Percentiles rank a stretch among this genome's conserved stretches.
Evolutionary conservation across 371 early-diverging fungal species (phyloP).

Genomic region (Apophysomyces ossiformis): DNA sequence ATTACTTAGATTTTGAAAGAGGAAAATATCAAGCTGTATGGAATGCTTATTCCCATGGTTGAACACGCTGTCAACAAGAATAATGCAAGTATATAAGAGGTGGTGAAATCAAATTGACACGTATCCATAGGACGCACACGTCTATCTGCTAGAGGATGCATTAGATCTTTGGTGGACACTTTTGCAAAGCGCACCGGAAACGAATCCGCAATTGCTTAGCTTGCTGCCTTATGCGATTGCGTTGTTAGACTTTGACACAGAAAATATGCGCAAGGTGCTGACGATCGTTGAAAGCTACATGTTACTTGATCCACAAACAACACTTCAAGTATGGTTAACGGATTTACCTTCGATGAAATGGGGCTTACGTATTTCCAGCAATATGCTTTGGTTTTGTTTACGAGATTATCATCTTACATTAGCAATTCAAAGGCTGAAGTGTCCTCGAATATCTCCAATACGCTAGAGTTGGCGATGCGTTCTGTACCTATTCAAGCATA

Average conservation of each 20-base stretch:
- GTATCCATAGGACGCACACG: constrained; percentile 65
- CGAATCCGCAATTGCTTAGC: constrained; percentile 58
- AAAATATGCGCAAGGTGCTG: constrained; percentile 73
- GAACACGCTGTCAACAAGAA: constrained; percentile 68
- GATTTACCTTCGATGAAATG: not conserved
- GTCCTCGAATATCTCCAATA: constrained; percentile 61
- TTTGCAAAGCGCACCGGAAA: constrained; percentile 65
- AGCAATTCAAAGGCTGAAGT: constrained; percentile 66
- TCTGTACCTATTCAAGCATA: constrained; percentile 55
- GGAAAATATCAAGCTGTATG: constrained; percentile 73
- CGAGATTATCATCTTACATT: constrained; percentile 58
- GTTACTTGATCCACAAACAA: constrained; percentile 61
- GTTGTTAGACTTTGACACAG: constrained; percentile 78
- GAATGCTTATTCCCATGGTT: constrained; percentile 76
- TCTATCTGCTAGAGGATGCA: constrained; percentile 88
- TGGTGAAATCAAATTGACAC: not conserved
- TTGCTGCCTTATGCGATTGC: constrained; percentile 67
- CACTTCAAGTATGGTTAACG: constrained; percentile 46
- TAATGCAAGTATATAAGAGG: constrained; percentile 30
- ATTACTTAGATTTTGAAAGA: constrained; percentile 67
- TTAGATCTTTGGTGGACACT: constrained; percentile 86
- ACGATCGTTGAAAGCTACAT: constrained; percentile 83
- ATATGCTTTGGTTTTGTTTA: constrained; percentile 53
- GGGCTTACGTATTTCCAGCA: constrained; percentile 26
- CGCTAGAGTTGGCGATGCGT: constrained; percentile 62